Evolutionary conservation across 441 rosid genomes (phyloP), one percentile per base, ranked within the genome.

Genomic region (Cnidoscolus chayamansa): DNA sequence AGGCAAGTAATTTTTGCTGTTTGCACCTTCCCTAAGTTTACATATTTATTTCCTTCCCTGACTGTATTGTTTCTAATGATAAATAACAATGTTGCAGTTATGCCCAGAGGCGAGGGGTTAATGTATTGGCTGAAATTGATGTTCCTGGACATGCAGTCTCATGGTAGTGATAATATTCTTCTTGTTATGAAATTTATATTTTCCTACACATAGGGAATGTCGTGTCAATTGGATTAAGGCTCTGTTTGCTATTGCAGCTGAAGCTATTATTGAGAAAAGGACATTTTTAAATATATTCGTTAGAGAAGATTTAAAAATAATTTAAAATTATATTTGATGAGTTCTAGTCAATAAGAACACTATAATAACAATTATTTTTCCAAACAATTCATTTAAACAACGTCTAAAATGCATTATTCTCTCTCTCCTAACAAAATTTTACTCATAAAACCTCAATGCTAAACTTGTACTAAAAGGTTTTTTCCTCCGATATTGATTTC

Each of bases 91-190:
- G 76, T 16, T 81, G 76, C 82, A 90, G 91, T 71, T 88, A 85
- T 79, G 90, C 96, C 55, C 72, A 68, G 62, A 81, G 76, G 73
- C 79, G 82, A 78, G 97, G 94, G 78, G 73, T 90, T 64, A 80
- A 87, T 78, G 87, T 89, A 20, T 68, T 89, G 78, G 94, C 92
- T 65, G 94, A 90, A 80, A 72, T 89, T 68, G 94, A 90, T 79
- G 87, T 89, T 73, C 96, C 96, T 2, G 96, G 96, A 61, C 92
- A 90, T 74, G 88, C 92, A 60, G 81, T 60, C 48, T 90, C 96
- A 71, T 89, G 94, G 94, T 89, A 84, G 10, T 58, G 50, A 8
- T 61, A 63, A 66, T 31, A 19, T 55, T 35, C 63, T 66, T 30
- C 4, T n/a, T 43, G 11, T 13, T 62, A 30, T 35, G 4, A 59